Evolutionary conservation across 371 early-diverging fungal species (phyloP), one percentile per base, ranked within the genome.

Genomic region (Mortierella sp.): DNA sequence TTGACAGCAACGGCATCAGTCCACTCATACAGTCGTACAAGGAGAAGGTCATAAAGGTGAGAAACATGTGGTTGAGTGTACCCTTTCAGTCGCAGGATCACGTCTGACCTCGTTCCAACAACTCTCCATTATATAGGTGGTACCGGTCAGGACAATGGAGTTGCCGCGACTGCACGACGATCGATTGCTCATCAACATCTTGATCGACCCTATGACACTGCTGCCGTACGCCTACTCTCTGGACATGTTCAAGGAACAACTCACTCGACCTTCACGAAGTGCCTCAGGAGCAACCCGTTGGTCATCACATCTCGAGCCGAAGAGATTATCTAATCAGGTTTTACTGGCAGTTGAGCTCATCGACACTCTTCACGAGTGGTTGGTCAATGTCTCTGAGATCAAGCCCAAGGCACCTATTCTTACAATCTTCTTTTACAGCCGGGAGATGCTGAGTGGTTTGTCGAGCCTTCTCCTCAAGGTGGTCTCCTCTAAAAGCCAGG

Each of bases 221-320:
- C 31, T 87, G 24, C 87, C 83, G 10, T 82, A 73, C 50, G 87
- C 80, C 0, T 87, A 78, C 44, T 72, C 80, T 16, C 70, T 87
- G 71, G 74, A 78, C 21, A 24, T 55, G 26, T 87, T 75, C 78
- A 77, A 78, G 44, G 83, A 80, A 8, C 80, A 76, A 8, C 60
- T 58, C 16, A 28, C 70, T 14, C 26, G 60, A 26, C 72, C 83
- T 21, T 34, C 73, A 3, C 78, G 73, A 0, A 75, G 79, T 0
- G 28, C 42, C 16, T 50, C 80, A 0, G 72, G 78, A 21, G 72
- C 76, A 4, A 68, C 79, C 31, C 28, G 26, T 10, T 73, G 50
- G 58, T 72, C 54, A 2, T 31, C 47, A 16, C 63, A 38, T 2
- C 42, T 72, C 6, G 34, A 26, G 5, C 45, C 71, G 5, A 28